Evolutionary conservation across 2,329 filamentous ascomycete species (phyloP).

Genomic region (Aphanocladium album): DNA sequence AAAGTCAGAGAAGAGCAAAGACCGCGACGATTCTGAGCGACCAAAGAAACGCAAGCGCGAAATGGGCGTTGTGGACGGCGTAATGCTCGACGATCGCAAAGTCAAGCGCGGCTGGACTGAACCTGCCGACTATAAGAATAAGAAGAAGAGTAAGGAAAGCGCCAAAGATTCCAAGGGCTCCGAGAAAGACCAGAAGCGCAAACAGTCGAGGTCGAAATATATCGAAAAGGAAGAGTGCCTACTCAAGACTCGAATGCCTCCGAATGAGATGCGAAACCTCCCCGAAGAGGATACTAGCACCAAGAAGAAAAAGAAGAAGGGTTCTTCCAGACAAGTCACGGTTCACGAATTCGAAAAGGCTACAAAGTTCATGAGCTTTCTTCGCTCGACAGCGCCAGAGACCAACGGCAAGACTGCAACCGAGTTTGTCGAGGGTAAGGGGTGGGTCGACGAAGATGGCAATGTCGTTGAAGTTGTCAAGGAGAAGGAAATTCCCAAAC

Average conservation of each 20-base stretch:
- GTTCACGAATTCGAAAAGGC: constrained; percentile 90
- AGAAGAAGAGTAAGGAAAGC: constrained; percentile 39
- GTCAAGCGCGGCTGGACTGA: constrained; percentile 90
- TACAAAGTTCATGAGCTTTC: constrained; percentile 74
- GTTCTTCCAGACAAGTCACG: constrained; percentile 48
- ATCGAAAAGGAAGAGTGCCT: constrained; percentile 76
- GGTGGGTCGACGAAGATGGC: constrained; percentile 80
- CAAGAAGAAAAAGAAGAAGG: constrained; percentile 57
- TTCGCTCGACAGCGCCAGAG: constrained; percentile 48
- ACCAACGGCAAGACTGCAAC: constrained; percentile 33
- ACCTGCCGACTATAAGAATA: constrained; percentile 45
- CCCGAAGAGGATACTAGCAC: constrained; percentile 39
- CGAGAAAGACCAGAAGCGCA: constrained; percentile 52
- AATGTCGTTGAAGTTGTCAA: constrained; percentile 61
- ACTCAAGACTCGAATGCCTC: constrained; percentile 72
- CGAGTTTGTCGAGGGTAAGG: constrained; percentile 76
- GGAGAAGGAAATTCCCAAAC: constrained; percentile 31
- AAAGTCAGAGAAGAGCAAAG: constrained; percentile 27
- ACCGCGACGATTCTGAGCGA: constrained; percentile 17
- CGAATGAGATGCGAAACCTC: constrained; percentile 38
- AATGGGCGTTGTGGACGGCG: constrained; percentile 53
- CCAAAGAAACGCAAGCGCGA: constrained; percentile 48
- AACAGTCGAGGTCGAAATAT: constrained; percentile 67
- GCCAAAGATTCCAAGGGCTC: constrained; percentile 39
- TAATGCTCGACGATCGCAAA: constrained; percentile 69